Base-by-base conservation (phyloP, 306 rosid genomes). In the Quercus robur region DNA sequence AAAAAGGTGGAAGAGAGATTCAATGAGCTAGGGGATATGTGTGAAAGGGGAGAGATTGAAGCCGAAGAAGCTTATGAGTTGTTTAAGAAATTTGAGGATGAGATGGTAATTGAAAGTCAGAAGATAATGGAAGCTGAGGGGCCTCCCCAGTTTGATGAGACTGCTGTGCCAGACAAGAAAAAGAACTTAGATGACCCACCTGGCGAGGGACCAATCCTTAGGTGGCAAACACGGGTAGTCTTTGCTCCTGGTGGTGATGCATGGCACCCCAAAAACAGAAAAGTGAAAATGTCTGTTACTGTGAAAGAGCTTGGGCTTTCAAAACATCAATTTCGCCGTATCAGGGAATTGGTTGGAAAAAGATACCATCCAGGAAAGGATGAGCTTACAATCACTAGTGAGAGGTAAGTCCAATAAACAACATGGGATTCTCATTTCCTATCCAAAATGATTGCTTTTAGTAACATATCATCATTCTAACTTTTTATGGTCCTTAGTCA, bases 211-310 rank as follows among this genome's bases (percentile, higher is more conserved):
- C 99, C 99, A 4, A 91, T 96, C 78, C 97, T 96, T 81, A 81
- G 93, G 71, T 96, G 98, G 99, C 90, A 79, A 82, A 87, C 93
- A 62, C 84, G 98, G 62, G 90, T 87, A 75, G 98, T 96, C 75
- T 90, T 96, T 89, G 89, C 92, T 81, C 98, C 99, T 21, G 99
- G 99, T 31, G 97, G 94, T 61, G 94, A 95, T 90, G 95, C 99
- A 31, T 93, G 99, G 99, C 99, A 91, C 80, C 98, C 99, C 0
- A 93, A 93, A 84, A 93, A 93, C 89, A 86, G 99, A 83, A 90
- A 90, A 87, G 98, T 95, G 83, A 95, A 93, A 75, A 83, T 90
- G 69, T 89, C 97, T 81, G 97, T 96, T 57, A 93, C 97, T 0
- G 98, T 96, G 21, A 93, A 93, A 88, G 99, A 90, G 82, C 93